phyloP scores from a whole-genome alignment of 208 protist species.

The Crithidia fasciculata region DNA sequence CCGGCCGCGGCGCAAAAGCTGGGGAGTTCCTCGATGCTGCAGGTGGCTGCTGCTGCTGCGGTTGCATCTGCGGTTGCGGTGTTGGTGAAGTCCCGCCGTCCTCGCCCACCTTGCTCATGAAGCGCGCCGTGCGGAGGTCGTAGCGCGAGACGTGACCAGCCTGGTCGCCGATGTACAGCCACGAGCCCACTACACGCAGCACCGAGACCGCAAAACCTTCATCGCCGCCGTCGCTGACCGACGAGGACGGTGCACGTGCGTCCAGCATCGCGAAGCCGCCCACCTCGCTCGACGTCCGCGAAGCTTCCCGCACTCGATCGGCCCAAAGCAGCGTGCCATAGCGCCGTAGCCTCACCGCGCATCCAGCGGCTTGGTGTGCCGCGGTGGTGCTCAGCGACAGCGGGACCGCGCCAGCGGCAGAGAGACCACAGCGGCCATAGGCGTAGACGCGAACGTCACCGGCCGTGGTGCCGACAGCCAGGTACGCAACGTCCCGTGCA shows the following conservation, averaged over 20 bases:
- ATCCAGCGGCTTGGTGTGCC: background rate
- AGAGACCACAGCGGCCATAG: constrained; percentile 12
- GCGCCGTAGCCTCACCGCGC: constrained; percentile 15
- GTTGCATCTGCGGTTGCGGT: background rate
- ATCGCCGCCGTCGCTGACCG: background rate
- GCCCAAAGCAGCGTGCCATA: constrained; percentile 11
- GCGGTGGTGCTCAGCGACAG: constrained; percentile 2
- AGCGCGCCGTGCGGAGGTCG: constrained; percentile 15
- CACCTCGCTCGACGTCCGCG: background rate
- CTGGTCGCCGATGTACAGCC: constrained; percentile 35
- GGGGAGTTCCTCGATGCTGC: background rate
- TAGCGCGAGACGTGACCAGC: constrained; percentile 28
- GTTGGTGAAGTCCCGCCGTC: too few relatives aligned
- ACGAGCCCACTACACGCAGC: constrained; percentile 22
- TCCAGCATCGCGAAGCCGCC: background rate
- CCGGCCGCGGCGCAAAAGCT: background rate
- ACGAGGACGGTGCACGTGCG: background rate
- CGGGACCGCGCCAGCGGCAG: constrained; percentile 8
- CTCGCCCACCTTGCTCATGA: constrained; percentile 1
- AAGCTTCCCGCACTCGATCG: constrained; percentile 11
- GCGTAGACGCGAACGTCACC: constrained; percentile 33
- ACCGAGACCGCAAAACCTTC: constrained; percentile 16
- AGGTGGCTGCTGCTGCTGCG: background rate
- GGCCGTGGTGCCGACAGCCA: constrained; percentile 15
- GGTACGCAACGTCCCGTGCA: constrained; percentile 15